A percentile compares a stretch with the other conserved stretches of the same genome.
phyloP scores from a whole-genome alignment of 139 green algal genomes.

The Chlamydomonas urium region DNA sequence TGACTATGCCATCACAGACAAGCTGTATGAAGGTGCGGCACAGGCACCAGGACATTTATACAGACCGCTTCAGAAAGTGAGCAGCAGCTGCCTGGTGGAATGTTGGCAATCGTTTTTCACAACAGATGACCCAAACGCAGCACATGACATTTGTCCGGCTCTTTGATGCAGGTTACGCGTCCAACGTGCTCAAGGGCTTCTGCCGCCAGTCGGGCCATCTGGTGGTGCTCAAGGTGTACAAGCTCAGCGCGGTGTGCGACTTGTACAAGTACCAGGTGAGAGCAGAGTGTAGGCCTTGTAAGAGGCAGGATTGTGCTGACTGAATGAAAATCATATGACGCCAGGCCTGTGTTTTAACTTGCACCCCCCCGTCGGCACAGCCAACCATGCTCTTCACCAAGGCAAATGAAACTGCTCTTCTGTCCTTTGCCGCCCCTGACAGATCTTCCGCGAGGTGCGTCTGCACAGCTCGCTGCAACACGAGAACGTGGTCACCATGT shows the following conservation, averaged over 20 bases:
- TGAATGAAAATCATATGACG: too few relatives aligned
- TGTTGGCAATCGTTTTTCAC: background rate
- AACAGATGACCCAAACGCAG: background rate
- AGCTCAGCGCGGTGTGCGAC: constrained; percentile 42
- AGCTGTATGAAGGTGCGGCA: constrained; percentile 32
- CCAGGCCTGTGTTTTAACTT: too few relatives aligned
- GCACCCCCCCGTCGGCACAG: too few relatives aligned
- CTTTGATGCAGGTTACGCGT: constrained; percentile 21
- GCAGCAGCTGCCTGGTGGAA: background rate
- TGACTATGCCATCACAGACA: constrained; percentile 45
- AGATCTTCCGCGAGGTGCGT: constrained; percentile 50
- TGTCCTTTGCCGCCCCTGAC: too few relatives aligned
- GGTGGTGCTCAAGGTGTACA: constrained; percentile 57
- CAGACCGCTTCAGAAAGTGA: too few relatives aligned
- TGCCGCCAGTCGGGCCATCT: constrained; percentile 38
- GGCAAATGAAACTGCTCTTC: too few relatives aligned
- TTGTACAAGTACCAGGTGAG: constrained; percentile 62
- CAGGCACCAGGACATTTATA: too few relatives aligned
- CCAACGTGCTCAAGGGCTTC: constrained; percentile 46
- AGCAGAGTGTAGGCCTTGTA: too few relatives aligned
- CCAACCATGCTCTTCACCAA: too few relatives aligned
- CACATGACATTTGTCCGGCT: background rate
- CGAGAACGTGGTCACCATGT: constrained; percentile 55
- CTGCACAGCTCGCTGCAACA: constrained; percentile 44
- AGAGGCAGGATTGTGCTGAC: too few relatives aligned